Percentiles rank a stretch among this genome's conserved stretches.
phyloP scores from a whole-genome alignment of 2,329 filamentous ascomycete genomes.

The Diplocarpon rosae region DNA sequence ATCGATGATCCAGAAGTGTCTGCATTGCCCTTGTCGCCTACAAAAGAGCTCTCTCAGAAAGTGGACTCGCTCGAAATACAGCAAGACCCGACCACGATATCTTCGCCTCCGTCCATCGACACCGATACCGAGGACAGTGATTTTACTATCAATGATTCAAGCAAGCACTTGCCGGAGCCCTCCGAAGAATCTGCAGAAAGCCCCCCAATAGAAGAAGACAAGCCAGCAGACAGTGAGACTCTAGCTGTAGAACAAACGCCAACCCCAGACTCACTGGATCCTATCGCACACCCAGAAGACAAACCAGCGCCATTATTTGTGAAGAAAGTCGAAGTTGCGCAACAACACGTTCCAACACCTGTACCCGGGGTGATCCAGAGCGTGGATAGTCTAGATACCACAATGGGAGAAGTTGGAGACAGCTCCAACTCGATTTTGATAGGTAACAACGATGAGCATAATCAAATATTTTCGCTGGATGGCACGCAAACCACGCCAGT shows the following conservation, averaged over 20 bases:
- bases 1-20: conserved; percentile 46
- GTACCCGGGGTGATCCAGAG: conserved; percentile 18
- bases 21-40: conserved; percentile 47
- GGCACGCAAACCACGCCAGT: conserved; percentile 43
- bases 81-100: conserved; percentile 22
- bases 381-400: conserved; percentile 23
- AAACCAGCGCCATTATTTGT: conserved; percentile 57
- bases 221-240: conserved; percentile 7
- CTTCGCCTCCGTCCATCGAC: conserved; percentile 17
- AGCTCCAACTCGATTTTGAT: conserved; percentile 23
- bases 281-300: conserved; percentile 52
- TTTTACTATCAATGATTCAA: conserved; percentile 6
- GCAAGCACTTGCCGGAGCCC: conserved; percentile 13
- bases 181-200: conserved; percentile 21
- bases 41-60: conserved; percentile 29
- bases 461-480: conserved; percentile 10
- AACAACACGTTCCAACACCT: conserved; percentile 5
- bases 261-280: conserved; percentile 14
- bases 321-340: conserved; percentile 27
- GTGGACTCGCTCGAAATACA: conserved; percentile 21
- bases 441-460: conserved; percentile 20
- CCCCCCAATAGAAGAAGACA: conserved; percentile 2
- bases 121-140: conserved; percentile 12
- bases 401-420: conserved; percentile 26
- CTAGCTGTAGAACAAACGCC: conserved; percentile 6